A percentile compares a stretch with the other conserved stretches of the same genome.
phyloP scores from a whole-genome alignment of 495 filamentous ascomycete genomes.

The Neurospora cerealis region DNA sequence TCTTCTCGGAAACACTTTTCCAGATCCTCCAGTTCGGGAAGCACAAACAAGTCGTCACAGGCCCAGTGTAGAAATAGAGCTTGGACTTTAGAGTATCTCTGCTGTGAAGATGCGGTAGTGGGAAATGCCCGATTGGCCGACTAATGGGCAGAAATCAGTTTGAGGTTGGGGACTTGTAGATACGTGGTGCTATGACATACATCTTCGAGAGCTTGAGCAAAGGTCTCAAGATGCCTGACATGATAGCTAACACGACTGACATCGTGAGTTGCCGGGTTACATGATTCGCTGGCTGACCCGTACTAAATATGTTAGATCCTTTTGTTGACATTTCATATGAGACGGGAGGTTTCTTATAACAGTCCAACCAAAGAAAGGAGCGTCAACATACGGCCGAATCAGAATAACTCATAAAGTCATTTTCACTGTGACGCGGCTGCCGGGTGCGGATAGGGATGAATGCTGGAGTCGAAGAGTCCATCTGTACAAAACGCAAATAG shows the following conservation, averaged over 20 bases:
- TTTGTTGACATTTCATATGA: neutral
- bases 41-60: slow-evolving; percentile 43
- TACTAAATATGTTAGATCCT: slow-evolving; percentile 24
- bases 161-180: neutral
- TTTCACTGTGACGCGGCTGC: slow-evolving; percentile 25
- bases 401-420: slow-evolving; percentile 32
- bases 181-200: slow-evolving; percentile 21
- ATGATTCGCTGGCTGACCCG: slow-evolving; percentile 31
- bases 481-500: neutral
- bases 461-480: slow-evolving; percentile 8
- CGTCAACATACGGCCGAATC: slow-evolving; percentile 35
- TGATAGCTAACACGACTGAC: slow-evolving; percentile 43
- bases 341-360: neutral
- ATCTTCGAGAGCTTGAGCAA: slow-evolving; percentile 38
- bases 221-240: slow-evolving; percentile 39
- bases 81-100: slow-evolving; percentile 42
- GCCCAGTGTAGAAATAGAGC: slow-evolving; percentile 45
- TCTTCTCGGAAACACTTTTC: slow-evolving; percentile 37
- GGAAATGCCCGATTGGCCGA: slow-evolving; percentile 42
- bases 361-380: neutral
- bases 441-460: slow-evolving; percentile 37
- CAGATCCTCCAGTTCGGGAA: slow-evolving; percentile 40
- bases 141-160: slow-evolving; percentile 15
- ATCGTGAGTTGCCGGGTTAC: slow-evolving; percentile 38
- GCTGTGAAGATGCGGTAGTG: slow-evolving; percentile 28